Conservation (phyloP, 192 early-diverging fungal species). For the Mortierella hygrophila region DNA sequence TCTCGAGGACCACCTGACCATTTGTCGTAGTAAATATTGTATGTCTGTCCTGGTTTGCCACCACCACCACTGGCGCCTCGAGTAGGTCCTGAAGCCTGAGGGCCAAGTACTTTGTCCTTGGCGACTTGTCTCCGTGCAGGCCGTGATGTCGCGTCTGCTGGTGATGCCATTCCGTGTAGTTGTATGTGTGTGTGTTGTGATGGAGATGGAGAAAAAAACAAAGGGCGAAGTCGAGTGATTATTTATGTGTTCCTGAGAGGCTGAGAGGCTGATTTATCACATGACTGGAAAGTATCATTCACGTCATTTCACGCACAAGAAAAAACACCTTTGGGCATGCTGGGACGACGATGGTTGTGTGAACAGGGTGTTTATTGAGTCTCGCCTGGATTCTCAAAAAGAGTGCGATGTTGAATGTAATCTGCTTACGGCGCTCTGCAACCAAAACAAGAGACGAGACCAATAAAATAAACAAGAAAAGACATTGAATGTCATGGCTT, state of each 20-base stretch:
- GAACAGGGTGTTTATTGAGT: neutral
- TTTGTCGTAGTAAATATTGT: conserved; percentile 59
- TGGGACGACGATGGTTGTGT: neutral
- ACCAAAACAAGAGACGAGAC: neutral
- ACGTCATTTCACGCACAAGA: neutral
- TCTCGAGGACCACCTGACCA: conserved; percentile 39
- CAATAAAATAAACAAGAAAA: neutral
- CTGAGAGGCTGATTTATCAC: neutral
- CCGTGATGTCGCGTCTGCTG: conserved; percentile 18
- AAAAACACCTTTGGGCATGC: neutral
- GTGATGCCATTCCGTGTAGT: neutral
- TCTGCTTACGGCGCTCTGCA: neutral
- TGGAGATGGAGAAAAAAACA: neutral
- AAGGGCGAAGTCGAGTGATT: neutral
- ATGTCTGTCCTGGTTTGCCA: conserved; percentile 43
- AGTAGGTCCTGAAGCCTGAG: conserved; percentile 14
- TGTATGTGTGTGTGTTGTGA: neutral
- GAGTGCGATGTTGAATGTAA: neutral
- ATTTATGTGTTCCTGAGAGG: neutral
- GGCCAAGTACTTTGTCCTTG: conserved; percentile 34
- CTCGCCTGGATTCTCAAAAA: neutral
- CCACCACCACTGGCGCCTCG: neutral
- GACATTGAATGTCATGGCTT: neutral
- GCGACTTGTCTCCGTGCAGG: conserved; percentile 48
- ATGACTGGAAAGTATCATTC: neutral